Evolutionary conservation across 2,329 filamentous ascomycete genomes (phyloP), one percentile per base, ranked within the genome.

Genomic region (Fusarium zealandicum): DNA sequence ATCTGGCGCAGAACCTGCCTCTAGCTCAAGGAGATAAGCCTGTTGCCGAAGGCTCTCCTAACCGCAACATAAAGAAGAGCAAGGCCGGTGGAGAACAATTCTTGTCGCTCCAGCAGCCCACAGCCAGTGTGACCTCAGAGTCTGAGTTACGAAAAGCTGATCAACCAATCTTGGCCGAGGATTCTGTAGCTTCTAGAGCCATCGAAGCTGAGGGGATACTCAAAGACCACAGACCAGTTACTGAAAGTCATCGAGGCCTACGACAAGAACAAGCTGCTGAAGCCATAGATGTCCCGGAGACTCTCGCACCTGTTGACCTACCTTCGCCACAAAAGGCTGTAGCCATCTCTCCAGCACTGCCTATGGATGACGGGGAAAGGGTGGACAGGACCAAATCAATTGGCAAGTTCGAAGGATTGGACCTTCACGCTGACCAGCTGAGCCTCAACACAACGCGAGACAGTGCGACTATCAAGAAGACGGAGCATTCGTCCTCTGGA

Each of bases 31-130:
- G 37, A 18, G 20, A 28, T n/a, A 22, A 17, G 13, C 30, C 25
- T 38, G 13, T n/a, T 31, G 6, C 47, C 3, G 52, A 54, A 6
- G 41, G 41, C 17, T 39, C 41, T 25, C 32, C 43, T 57, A 9
- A 30, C 56, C 33, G 39, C 61, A 74, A 72, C 45, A 70, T 65
- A 18, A 61, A 68, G 44, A 66, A 57, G 28, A 54, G 41, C 27
- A 61, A 61, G 33, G 44, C 52, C 33, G 32, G 43, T 22, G 39
- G 41, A 6, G 27, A 36, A 6, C 41, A 38, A 32, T 13, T 20
- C 37, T n/a, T n/a, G 12, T n/a, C 31, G 10, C 28, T 31, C 16
- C 52, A 42, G 16, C 49, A 59, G 25, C 39, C 32, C 14, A 54
- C 49, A 9, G 32, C 50, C 12, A 39, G 59, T 17, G 28, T 20